phyloP scores from a whole-genome alignment of 768 basidiomycete genomes.

The Phlebiopsis flavidoalba region DNA sequence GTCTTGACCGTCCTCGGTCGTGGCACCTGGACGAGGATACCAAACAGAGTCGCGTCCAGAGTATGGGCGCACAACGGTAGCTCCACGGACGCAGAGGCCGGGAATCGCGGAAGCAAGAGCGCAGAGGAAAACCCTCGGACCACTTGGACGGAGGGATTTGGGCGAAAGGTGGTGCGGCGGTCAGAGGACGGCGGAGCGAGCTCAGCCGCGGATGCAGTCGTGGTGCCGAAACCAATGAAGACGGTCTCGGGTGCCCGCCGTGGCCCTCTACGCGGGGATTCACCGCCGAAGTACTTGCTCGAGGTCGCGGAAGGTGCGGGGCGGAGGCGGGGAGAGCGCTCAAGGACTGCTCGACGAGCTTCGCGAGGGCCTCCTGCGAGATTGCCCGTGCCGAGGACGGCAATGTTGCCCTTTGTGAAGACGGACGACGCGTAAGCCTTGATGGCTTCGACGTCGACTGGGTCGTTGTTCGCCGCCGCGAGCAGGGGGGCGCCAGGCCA shows the following conservation, averaged over 20 bases:
- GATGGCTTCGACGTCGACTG: slow-evolving; percentile 63
- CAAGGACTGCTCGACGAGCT: slow-evolving; percentile 70
- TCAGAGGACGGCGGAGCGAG: slow-evolving; percentile 71
- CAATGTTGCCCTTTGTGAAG: slow-evolving; percentile 76
- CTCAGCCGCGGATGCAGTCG: slow-evolving; percentile 59
- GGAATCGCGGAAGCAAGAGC: slow-evolving; percentile 26
- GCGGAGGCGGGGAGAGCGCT: slow-evolving; percentile 35
- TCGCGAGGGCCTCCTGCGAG: slow-evolving; percentile 59
- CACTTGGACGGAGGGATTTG: slow-evolving; percentile 85
- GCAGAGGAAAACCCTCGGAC: slow-evolving; percentile 58
- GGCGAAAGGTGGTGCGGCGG: slow-evolving; percentile 62
- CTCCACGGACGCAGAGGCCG: slow-evolving; percentile 59
- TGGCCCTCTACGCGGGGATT: slow-evolving; percentile 57
- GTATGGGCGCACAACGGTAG: slow-evolving; percentile 61
- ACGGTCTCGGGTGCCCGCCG: slow-evolving; percentile 65
- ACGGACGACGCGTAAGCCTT: slow-evolving; percentile 66
- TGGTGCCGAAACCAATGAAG: slow-evolving; percentile 84
- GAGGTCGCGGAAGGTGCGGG: neutral
- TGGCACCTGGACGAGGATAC: slow-evolving; percentile 69
- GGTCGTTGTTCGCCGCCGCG: slow-evolving; percentile 56
- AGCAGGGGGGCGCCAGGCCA: slow-evolving; percentile 88
- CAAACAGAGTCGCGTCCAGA: slow-evolving; percentile 89
- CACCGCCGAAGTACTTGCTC: slow-evolving; percentile 27
- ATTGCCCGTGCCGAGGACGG: slow-evolving; percentile 88
- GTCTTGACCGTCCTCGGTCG: slow-evolving; percentile 57